These are phyloP conservation scores for Apiotrichum akiyoshidainum DNA, from an alignment of 1,284 basidiomycete species.

Conservation along the genomic window DNA sequence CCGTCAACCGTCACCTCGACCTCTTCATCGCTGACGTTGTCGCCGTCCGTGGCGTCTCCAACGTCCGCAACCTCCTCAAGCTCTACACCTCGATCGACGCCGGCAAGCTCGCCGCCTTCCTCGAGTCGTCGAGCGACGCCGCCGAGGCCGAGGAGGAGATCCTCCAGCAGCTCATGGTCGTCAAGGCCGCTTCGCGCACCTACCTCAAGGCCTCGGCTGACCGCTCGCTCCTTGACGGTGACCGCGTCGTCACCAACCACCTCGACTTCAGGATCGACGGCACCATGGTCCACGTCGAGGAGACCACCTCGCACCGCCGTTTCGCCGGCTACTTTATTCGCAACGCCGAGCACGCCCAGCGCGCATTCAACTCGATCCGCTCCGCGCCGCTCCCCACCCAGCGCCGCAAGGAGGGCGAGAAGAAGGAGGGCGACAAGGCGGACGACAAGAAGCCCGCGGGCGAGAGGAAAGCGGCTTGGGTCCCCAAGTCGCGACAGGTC, in stretches of 20 bases:
- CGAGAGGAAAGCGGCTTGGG: slow-evolving; percentile 26
- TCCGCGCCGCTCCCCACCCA: slow-evolving; percentile 61
- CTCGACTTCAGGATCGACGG: slow-evolving; percentile 93
- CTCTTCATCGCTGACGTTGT: slow-evolving; percentile 76
- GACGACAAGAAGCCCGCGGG: slow-evolving; percentile 10
- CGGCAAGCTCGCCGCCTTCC: slow-evolving; percentile 84
- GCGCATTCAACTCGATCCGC: slow-evolving; percentile 73
- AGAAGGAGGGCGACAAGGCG: slow-evolving; percentile 9
- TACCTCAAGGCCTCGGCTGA: slow-evolving; percentile 65
- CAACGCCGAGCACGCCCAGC: slow-evolving; percentile 83
- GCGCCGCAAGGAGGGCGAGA: slow-evolving; percentile 20
- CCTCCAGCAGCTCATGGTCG: slow-evolving; percentile 93
- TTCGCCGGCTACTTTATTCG: slow-evolving; percentile 97
- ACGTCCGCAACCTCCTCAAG: slow-evolving; percentile 86
- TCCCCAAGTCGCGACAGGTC: slow-evolving; percentile 29
- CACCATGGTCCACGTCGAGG: slow-evolving; percentile 90
- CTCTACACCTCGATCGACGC: slow-evolving; percentile 92
- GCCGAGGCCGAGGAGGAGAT: slow-evolving; percentile 72
- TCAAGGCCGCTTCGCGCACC: slow-evolving; percentile 70
- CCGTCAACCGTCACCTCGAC: slow-evolving; percentile 75
- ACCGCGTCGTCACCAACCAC: slow-evolving; percentile 85
- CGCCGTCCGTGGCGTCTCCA: slow-evolving; percentile 73
- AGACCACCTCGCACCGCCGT: slow-evolving; percentile 84
- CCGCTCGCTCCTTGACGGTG: slow-evolving; percentile 69
- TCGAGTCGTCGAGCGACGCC: slow-evolving; percentile 50